Base-by-base conservation (phyloP, 148 eudicot species). In the Agrostemma githago region DNA sequence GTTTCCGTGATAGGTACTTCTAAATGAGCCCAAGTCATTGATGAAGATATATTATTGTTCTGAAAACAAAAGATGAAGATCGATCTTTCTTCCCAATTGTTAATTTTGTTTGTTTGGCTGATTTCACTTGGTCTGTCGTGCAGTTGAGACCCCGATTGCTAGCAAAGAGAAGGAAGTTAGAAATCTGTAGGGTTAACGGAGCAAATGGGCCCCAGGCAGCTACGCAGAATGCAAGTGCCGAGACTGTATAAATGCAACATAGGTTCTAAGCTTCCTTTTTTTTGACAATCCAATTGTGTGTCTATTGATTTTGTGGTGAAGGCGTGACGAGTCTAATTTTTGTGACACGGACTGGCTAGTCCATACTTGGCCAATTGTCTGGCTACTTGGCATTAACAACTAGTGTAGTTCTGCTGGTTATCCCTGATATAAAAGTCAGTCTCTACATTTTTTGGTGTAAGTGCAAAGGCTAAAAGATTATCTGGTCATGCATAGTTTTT, bases 131-230 rank as follows among this genome's bases (percentile, higher is more conserved):
- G 46, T 82, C 60, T 86, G 74, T 51, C 51, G 34, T 87, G 76
- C 83, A 89, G 93, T 77, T 89, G 89, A 85, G 80, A 72, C 88
- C 90, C 42, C 85, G 83, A 39, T 79, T 85, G 66, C 77, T 60
- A 56, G 86, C 84, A 58, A 89, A 87, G 72, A 82, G 81, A 76
- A 82, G 79, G 39, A 85, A 76, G 62, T 70, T 83, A 60, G 84
- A 77, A 15, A 26, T 41, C 17, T 71, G 79, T 72, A 72, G 57
- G 2, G 56, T 21, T 10, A 59, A n/a, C 51, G 76, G 83, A 5
- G 56, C 43, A 20, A 72, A 72, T 61, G 79, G 79, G 5, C 44
- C 62, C 8, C 60, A 63, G 58, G 71, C 65, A 6, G 34, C 60
- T n/a, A 53, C 69, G 66, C 77, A 67, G 34, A 74, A 72, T 67